phyloP scores from a whole-genome alignment of 2,329 filamentous ascomycete genomes.

The Sphaerulina musiva region DNA sequence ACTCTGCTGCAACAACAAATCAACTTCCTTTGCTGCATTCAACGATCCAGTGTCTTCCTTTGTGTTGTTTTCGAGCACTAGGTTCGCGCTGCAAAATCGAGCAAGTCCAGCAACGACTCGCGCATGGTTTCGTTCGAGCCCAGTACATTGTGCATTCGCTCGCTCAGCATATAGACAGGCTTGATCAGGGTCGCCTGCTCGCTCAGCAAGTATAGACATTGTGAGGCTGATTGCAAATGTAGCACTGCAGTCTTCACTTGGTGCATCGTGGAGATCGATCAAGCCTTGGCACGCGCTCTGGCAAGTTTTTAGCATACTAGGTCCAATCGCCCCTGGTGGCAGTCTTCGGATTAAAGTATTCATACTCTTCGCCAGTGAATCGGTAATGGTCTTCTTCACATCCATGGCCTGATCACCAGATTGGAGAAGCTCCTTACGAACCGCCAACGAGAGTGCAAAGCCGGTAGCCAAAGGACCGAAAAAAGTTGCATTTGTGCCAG shows the following conservation, averaged over 20 bases:
- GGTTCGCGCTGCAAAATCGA: not conserved
- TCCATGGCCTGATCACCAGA: constrained; percentile 55
- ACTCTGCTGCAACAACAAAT: constrained; percentile 12
- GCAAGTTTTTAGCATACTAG: constrained; percentile 7
- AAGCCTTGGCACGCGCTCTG: constrained; percentile 1
- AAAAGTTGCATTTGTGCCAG: constrained; percentile 29
- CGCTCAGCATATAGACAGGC: constrained; percentile 13
- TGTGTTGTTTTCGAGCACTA: not conserved
- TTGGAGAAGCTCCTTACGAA: constrained; percentile 60
- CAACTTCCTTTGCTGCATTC: constrained; percentile 5
- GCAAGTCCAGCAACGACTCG: constrained; percentile 15
- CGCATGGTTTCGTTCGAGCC: constrained; percentile 18
- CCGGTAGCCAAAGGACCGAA: constrained; percentile 30
- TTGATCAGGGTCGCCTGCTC: constrained; percentile 8
- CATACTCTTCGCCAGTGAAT: constrained; percentile 58
- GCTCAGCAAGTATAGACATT: constrained; percentile 20
- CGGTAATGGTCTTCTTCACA: constrained; percentile 57
- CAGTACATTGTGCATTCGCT: constrained; percentile 11
- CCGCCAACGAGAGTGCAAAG: constrained; percentile 59
- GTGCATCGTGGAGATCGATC: not conserved
- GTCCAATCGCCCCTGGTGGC: not conserved
- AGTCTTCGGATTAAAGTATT: constrained; percentile 46
- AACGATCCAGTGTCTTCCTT: not conserved
- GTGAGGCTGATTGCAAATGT: constrained; percentile 12
- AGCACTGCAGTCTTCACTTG: not conserved